Evolutionary conservation across 768 basidiomycete species (phyloP).

Genomic region (Termitomyces sp.): DNA sequence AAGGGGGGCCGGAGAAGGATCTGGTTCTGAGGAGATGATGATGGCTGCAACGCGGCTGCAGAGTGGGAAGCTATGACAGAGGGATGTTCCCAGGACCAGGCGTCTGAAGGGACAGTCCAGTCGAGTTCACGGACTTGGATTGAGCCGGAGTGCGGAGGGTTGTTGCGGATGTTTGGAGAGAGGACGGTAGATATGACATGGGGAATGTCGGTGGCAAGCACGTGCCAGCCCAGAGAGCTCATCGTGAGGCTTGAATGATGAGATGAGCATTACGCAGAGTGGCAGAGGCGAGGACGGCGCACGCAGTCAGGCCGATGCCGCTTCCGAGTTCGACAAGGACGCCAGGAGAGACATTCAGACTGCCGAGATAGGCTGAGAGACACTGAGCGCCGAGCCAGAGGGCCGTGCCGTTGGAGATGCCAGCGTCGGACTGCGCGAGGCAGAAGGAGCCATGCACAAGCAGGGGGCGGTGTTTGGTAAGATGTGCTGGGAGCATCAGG

Average conservation of each 20-base stretch:
- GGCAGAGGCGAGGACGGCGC: conserved; percentile 22
- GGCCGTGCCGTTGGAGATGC: conserved; percentile 69
- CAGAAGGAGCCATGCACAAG: conserved; percentile 23
- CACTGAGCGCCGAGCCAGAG: conserved; percentile 84
- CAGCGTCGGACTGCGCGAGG: conserved; percentile 55
- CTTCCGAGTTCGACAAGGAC: conserved; percentile 74
- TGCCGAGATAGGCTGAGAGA: conserved; percentile 55
- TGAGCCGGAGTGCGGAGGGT: conserved; percentile 33
- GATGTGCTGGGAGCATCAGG: conserved; percentile 9
- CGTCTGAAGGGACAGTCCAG: conserved; percentile 53
- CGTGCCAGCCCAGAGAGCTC: conserved; percentile 64
- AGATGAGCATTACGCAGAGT: background rate
- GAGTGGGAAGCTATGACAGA: conserved; percentile 25
- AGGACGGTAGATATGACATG: conserved; percentile 63
- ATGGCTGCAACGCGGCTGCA: conserved; percentile 8
- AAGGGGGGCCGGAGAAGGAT: conserved; percentile 46
- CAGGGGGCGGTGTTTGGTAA: conserved; percentile 4
- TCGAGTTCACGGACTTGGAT: conserved; percentile 64
- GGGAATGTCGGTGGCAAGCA: conserved; percentile 70
- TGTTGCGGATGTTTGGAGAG: conserved; percentile 50
- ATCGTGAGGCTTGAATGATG: conserved; percentile 47
- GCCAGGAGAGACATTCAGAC: conserved; percentile 23
- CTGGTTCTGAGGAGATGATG: background rate
- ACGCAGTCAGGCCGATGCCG: conserved; percentile 78
- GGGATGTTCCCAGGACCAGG: conserved; percentile 51